Evolutionary conservation across 225 moss, liverwort and hornwort genomes (phyloP).

Genomic region (Sphagnum tenellum): DNA sequence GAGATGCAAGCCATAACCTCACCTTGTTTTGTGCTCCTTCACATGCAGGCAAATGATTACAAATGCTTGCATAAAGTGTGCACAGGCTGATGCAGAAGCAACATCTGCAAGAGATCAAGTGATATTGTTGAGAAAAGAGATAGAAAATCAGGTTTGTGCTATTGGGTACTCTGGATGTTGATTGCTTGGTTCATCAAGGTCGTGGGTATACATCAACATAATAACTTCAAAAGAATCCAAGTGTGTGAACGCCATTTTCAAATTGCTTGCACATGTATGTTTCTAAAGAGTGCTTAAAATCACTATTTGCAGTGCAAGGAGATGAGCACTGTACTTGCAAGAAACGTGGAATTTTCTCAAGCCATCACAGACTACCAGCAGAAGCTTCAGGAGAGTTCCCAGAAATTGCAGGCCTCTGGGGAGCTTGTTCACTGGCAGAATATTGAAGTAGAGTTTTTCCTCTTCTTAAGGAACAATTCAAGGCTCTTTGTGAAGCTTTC

Average conservation of each 20-base stretch:
- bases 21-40: no score
- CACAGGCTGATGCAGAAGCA: conserved; percentile 74
- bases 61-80: conserved; percentile 70
- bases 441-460: conserved; percentile 39
- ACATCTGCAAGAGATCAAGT: conserved; percentile 74
- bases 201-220: no score
- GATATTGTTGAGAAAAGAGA: conserved; percentile 52
- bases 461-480: no score
- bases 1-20: no score
- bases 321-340: conserved; percentile 72
- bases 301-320: conserved; percentile 47
- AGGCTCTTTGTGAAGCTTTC: no score
- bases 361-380: conserved; percentile 92
- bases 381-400: conserved; percentile 58
- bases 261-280: no score
- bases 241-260: no score
- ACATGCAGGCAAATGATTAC: conserved; percentile 53
- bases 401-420: conserved; percentile 77
- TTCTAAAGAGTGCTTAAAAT: no score
- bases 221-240: no score
- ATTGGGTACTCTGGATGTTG: no score
- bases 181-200: no score
- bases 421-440: conserved; percentile 58
- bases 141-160: conserved; percentile 63
- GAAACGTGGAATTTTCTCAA: conserved; percentile 92